Conservation (phyloP, 768 basidiomycete species). For the Asterophora lycoperdoides region DNA sequence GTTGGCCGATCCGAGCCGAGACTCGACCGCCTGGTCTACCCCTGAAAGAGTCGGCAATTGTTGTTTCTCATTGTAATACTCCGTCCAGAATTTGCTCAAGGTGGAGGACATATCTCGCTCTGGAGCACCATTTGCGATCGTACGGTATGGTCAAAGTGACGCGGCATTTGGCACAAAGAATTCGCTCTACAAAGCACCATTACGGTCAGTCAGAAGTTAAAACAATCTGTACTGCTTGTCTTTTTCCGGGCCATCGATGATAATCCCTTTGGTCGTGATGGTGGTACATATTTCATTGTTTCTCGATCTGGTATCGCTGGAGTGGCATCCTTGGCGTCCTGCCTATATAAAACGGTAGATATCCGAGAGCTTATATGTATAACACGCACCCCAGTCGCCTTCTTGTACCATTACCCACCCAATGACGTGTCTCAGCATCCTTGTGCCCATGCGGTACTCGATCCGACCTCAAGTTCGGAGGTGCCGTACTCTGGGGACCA, state of each 20-base stretch:
- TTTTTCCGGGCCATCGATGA: no score
- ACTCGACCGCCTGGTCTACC: neutral
- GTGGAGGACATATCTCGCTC: no score
- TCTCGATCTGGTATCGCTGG: neutral
- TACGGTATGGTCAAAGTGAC: no score
- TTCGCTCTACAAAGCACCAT: no score
- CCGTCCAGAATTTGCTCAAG: no score
- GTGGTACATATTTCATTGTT: neutral
- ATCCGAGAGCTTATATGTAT: neutral
- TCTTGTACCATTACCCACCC: neutral
- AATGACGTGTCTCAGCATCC: slow-evolving; percentile 1
- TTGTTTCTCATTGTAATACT: neutral
- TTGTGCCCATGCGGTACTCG: neutral
- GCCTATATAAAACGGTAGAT: neutral
- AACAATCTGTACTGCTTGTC: no score
- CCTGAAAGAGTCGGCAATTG: neutral
- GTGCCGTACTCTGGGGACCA: neutral
- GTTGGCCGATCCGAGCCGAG: slow-evolving; percentile 42
- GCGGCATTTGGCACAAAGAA: no score
- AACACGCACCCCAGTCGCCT: neutral
- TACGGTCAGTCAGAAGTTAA: no score
- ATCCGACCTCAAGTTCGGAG: neutral
- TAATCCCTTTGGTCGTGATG: neutral
- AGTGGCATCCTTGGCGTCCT: neutral
- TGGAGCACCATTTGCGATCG: no score